Evolutionary conservation across 768 basidiomycete genomes (phyloP).

Genomic region (Termitomyces sp.): DNA sequence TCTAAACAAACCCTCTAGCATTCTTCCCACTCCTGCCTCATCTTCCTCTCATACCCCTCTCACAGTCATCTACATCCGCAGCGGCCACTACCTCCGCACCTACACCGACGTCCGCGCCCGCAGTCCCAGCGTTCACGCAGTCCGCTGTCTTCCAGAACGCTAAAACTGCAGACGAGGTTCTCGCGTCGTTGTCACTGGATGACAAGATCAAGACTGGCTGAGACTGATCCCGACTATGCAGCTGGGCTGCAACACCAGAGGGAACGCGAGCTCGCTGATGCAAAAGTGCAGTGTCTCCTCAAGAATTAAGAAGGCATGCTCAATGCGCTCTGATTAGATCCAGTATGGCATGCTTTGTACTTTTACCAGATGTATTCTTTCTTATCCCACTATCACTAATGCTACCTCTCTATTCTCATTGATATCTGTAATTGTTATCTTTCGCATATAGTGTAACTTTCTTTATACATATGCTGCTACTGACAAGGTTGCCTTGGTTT

Average conservation of each 20-base stretch:
- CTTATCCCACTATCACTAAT: not conserved
- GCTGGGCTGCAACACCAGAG: constrained; percentile 71
- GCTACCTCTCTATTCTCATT: not conserved
- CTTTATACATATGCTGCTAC: too few relatives aligned
- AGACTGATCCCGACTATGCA: constrained; percentile 69
- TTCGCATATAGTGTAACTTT: not conserved
- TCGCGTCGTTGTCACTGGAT: constrained; percentile 41
- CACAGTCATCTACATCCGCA: constrained; percentile 12
- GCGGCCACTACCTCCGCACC: constrained; percentile 21
- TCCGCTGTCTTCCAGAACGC: constrained; percentile 27
- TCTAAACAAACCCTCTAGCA: constrained; percentile 19
- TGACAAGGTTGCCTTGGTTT: too few relatives aligned
- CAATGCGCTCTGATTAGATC: constrained; percentile 81
- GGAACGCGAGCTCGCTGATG: constrained; percentile 77
- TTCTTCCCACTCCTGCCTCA: constrained; percentile 31
- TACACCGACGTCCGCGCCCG: constrained; percentile 13
- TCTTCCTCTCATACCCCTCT: constrained; percentile 25
- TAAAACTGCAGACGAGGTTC: constrained; percentile 17
- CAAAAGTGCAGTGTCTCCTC: constrained; percentile 79
- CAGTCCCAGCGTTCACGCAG: constrained; percentile 9
- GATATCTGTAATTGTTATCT: not conserved
- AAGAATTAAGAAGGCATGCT: constrained; percentile 94
- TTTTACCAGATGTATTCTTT: constrained; percentile 5
- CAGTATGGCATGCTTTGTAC: not conserved
- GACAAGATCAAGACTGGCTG: constrained; percentile 50